Conservation (phyloP, 345 rosid genomes). For the Eucalyptus dawsonii region DNA sequence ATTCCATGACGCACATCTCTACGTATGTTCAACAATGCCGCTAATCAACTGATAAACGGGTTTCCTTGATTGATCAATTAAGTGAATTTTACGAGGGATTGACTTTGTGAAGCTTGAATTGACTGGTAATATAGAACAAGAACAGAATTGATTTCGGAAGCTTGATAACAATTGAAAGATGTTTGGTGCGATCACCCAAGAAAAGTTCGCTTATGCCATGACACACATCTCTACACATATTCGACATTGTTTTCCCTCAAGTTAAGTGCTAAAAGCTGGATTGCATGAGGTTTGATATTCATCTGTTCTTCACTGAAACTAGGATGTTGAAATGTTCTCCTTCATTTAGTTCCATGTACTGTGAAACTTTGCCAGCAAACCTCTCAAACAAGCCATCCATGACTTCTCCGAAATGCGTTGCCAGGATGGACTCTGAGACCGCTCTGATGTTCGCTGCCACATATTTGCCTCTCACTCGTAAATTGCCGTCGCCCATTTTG, state of each 20-base stretch:
- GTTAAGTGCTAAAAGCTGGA: neutral
- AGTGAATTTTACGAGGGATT: neutral
- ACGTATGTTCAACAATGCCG: neutral
- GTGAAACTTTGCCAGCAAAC: neutral
- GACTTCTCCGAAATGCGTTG: neutral
- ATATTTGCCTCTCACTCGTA: neutral
- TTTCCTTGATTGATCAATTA: neutral
- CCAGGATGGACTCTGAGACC: neutral
- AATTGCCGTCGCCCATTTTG: neutral
- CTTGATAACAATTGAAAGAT: too few species aligned
- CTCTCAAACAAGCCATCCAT: neutral
- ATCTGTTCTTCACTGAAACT: neutral
- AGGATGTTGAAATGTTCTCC: neutral
- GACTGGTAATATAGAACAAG: too few species aligned
- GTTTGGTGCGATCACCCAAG: neutral
- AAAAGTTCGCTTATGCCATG: neutral
- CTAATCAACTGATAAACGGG: neutral
- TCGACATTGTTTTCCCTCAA: too few species aligned
- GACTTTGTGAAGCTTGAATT: neutral
- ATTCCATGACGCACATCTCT: neutral
- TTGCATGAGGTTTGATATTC: neutral
- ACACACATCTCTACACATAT: neutral
- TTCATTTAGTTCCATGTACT: neutral
- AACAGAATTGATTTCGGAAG: too few species aligned
- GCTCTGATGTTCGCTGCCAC: neutral